These are phyloP conservation scores for Plasmodium yoelii DNA, from an alignment of 169 alveolate genomes.

Conservation along the genomic window DNA sequence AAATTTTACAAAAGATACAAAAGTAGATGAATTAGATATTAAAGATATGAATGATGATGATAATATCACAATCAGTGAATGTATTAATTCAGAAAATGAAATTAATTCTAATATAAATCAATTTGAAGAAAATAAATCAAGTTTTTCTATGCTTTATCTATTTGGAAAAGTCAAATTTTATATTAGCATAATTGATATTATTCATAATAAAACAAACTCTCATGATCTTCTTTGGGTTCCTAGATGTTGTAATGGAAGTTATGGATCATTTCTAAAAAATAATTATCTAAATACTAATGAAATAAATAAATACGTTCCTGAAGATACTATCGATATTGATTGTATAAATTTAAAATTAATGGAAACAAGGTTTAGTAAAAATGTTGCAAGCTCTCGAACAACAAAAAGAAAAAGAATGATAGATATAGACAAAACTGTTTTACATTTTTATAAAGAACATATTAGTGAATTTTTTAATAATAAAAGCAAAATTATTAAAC, in stretches of 20 bases:
- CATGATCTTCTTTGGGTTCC: slow-evolving; percentile 77
- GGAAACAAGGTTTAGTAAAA: slow-evolving; percentile 75
- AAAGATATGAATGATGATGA: slow-evolving; percentile 40
- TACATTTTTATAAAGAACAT: slow-evolving; percentile 75
- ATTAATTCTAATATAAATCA: slow-evolving; percentile 2
- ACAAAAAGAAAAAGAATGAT: slow-evolving; percentile 78
- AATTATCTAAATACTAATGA: slow-evolving; percentile 46
- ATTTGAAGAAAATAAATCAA: slow-evolving; percentile 67
- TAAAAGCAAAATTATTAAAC: slow-evolving; percentile 67
- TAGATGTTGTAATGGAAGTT: slow-evolving; percentile 74
- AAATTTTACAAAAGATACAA: neutral
- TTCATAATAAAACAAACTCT: slow-evolving; percentile 65
- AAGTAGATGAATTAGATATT: neutral
- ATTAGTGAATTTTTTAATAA: slow-evolving; percentile 69
- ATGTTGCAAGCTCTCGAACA: slow-evolving; percentile 75
- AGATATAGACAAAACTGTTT: slow-evolving; percentile 73
- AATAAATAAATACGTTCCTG: slow-evolving; percentile 59
- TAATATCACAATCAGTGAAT: slow-evolving; percentile 22
- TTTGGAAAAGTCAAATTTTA: slow-evolving; percentile 75
- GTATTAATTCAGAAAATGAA: slow-evolving; percentile 1
- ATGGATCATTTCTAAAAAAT: slow-evolving; percentile 68
- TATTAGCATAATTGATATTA: slow-evolving; percentile 70
- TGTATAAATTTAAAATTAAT: slow-evolving; percentile 59
- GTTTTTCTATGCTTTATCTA: slow-evolving; percentile 68
- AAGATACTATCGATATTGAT: slow-evolving; percentile 70